phyloP scores from a whole-genome alignment of 148 eudicot genomes.

The Rheum nobile region DNA sequence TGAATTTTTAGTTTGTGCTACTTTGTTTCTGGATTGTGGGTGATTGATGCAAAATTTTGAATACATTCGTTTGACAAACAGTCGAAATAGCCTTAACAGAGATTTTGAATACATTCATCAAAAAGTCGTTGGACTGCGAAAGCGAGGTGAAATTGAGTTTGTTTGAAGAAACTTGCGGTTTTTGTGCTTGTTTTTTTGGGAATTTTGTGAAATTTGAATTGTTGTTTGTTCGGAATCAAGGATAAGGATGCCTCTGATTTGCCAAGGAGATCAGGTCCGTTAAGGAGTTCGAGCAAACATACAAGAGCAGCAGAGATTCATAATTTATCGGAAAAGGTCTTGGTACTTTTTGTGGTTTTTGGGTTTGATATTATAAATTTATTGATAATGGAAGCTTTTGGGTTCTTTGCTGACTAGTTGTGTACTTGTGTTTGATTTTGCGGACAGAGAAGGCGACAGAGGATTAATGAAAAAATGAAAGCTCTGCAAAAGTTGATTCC shows the following conservation, averaged over 20 bases:
- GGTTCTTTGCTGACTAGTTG: neutral
- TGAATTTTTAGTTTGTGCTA: no score
- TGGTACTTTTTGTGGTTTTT: no score
- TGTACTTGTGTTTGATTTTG: slow-evolving; percentile 1
- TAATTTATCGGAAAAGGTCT: slow-evolving; percentile 80
- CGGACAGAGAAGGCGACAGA: slow-evolving; percentile 11
- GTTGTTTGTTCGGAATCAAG: neutral
- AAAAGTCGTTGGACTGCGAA: slow-evolving; percentile 26
- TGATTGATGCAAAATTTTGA: no score
- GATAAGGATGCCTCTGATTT: slow-evolving; percentile 19
- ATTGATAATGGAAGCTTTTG: neutral
- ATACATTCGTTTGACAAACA: no score
- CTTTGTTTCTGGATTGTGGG: no score
- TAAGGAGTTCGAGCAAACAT: slow-evolving; percentile 52
- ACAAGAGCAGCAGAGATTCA: slow-evolving; percentile 81
- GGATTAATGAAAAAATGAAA: slow-evolving; percentile 13
- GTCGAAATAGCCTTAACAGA: no score
- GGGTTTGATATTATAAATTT: neutral
- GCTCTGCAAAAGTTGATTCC: slow-evolving; percentile 12
- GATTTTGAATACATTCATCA: no score
- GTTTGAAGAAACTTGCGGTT: neutral
- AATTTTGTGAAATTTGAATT: neutral
- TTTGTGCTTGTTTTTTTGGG: neutral
- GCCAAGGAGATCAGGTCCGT: slow-evolving; percentile 23
- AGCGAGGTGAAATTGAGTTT: slow-evolving; percentile 24